phyloP scores from a whole-genome alignment of 2,329 filamentous ascomycete genomes.

The Colletotrichum liaoningense region DNA sequence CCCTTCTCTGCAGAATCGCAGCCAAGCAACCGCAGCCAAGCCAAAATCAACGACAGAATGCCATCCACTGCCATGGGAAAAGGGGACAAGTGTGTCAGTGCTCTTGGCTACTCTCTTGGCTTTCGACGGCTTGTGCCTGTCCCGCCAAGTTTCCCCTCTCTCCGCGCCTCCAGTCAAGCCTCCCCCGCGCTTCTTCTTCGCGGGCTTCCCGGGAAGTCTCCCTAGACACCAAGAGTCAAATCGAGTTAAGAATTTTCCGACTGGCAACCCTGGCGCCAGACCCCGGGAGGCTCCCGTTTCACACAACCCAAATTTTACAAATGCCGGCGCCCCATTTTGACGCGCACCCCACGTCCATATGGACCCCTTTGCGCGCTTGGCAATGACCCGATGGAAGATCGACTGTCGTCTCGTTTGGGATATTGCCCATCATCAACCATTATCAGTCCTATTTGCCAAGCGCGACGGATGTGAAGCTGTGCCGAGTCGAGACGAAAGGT shows the following conservation, averaged over 20 bases:
- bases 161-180: constrained; percentile 12
- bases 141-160: constrained; percentile 2
- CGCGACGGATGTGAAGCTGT: constrained; percentile 4
- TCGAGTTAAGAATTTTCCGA: constrained; percentile 34
- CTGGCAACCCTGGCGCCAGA: constrained; percentile 13
- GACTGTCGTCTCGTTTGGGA: constrained; percentile 33
- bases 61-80: neutral
- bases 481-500: constrained; percentile 9
- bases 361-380: constrained; percentile 11
- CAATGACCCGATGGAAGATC: constrained; percentile 29
- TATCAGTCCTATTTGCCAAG: constrained; percentile 18
- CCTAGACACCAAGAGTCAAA: constrained; percentile 29
- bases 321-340: constrained; percentile 20
- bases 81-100: constrained; percentile 9
- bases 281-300: constrained; percentile 23
- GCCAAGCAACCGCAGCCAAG: neutral
- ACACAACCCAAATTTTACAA: constrained; percentile 21
- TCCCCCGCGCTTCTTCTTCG: constrained; percentile 18
- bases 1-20: neutral
- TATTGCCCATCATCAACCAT: constrained; percentile 17
- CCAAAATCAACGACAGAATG: constrained; percentile 7
- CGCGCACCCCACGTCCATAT: constrained; percentile 25
- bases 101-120: constrained; percentile 32
- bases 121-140: constrained; percentile 12
- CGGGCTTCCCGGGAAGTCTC: neutral